These are phyloP conservation scores for Clarireedia hainanense DNA, from an alignment of 2,329 filamentous ascomycete genomes.

Conservation along the genomic window DNA sequence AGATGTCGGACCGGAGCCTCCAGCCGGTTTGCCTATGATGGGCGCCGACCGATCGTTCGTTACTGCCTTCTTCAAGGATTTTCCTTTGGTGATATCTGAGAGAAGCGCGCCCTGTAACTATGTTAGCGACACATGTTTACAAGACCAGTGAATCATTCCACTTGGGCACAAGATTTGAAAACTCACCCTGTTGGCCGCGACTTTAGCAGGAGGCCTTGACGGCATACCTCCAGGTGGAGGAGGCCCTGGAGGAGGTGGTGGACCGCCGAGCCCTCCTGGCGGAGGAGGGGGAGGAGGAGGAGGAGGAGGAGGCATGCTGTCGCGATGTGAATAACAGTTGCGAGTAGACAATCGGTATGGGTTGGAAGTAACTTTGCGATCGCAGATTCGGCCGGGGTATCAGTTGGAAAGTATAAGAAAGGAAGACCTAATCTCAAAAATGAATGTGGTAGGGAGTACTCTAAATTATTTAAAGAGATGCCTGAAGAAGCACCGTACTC, in stretches of 20 bases:
- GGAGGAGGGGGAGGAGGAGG: constrained; percentile 54
- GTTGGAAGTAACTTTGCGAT: neutral
- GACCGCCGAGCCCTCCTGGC: neutral
- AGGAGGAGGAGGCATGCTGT: constrained; percentile 46
- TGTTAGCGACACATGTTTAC: constrained; percentile 22
- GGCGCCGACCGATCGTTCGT: constrained; percentile 92
- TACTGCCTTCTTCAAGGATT: constrained; percentile 71
- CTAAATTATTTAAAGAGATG: neutral
- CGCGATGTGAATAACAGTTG: neutral
- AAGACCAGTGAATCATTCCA: constrained; percentile 10
- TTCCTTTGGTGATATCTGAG: constrained; percentile 79
- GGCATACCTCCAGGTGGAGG: constrained; percentile 46
- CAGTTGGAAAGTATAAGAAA: neutral
- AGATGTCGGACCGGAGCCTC: constrained; percentile 49
- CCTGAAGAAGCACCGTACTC: neutral
- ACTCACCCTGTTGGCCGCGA: constrained; percentile 56
- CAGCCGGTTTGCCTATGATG: constrained; percentile 48
- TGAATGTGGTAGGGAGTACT: neutral
- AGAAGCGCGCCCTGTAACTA: constrained; percentile 68
- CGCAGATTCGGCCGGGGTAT: neutral
- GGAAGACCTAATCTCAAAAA: neutral
- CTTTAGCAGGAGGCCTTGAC: constrained; percentile 44
- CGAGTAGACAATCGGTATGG: neutral
- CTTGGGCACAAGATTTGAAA: constrained; percentile 5
- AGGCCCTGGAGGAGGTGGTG: constrained; percentile 29